Evolutionary conservation across 1,284 basidiomycete genomes (phyloP).

Genomic region (Malassezia restricta): DNA sequence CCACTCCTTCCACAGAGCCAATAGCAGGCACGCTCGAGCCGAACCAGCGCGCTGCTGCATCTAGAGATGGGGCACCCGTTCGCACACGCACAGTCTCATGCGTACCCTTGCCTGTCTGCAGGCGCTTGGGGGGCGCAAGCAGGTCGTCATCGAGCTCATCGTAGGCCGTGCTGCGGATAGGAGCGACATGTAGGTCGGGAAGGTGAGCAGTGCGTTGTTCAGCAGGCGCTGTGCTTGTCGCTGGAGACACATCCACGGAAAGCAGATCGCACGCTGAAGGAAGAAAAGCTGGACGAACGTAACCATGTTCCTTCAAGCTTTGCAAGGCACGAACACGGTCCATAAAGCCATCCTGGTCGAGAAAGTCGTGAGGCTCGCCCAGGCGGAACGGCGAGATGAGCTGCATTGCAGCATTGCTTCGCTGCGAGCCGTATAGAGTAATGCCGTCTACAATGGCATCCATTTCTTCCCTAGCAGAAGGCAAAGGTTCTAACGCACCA

Average conservation of each 20-base stretch:
- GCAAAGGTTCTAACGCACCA: constrained; percentile 9
- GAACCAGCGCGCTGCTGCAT: constrained; percentile 33
- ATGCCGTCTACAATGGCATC: constrained; percentile 32
- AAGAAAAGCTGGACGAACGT: constrained; percentile 26
- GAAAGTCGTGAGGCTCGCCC: constrained; percentile 13
- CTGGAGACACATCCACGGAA: constrained; percentile 28
- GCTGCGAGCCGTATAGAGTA: constrained; percentile 22
- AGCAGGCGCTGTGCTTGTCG: constrained; percentile 15
- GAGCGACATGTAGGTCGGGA: constrained; percentile 49
- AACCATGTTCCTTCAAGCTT: constrained; percentile 18
- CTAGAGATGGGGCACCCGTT: constrained; percentile 23
- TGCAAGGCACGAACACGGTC: constrained; percentile 30
- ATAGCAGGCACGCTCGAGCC: constrained; percentile 56
- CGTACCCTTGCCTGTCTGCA: constrained; percentile 31
- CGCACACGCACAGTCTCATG: constrained; percentile 29
- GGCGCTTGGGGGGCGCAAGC: not conserved
- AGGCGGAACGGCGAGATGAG: constrained; percentile 26
- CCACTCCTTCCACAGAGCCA: constrained; percentile 62
- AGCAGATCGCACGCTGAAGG: constrained; percentile 33
- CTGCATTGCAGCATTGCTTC: constrained; percentile 21
- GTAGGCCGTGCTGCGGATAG: constrained; percentile 16
- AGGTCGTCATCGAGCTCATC: not conserved
- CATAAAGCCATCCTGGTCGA: constrained; percentile 36
- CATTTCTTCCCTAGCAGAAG: constrained; percentile 18
- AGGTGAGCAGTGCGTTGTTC: constrained; percentile 17